Evolutionary conservation across 78 protist species (phyloP).

Genomic region (Dictyostelium intermedium): DNA sequence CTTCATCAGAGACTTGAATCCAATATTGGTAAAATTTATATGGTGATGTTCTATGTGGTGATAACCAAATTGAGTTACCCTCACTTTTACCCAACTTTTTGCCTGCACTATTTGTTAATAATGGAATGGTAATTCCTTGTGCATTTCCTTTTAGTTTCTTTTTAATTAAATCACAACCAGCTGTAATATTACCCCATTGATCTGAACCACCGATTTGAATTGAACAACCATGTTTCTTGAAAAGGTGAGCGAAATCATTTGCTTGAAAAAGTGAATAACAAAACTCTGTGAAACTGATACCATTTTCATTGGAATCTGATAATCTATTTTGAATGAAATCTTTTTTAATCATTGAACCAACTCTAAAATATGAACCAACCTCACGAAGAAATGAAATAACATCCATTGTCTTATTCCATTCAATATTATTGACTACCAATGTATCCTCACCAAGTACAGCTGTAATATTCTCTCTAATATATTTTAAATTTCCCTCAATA

Average conservation of each 20-base stretch:
- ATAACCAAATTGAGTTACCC: conserved; percentile 91
- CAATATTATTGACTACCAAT: conserved; percentile 84
- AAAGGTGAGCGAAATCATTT: conserved; percentile 84
- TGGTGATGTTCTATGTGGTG: conserved; percentile 73
- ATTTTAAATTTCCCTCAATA: conserved; percentile 10
- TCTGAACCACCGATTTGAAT: conserved; percentile 94
- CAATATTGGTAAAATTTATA: conserved; percentile 85
- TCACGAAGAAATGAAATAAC: conserved; percentile 77
- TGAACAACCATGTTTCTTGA: background rate
- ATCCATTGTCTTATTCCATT: conserved; percentile 75
- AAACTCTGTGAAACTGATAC: conserved; percentile 90
- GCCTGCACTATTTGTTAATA: conserved; percentile 79
- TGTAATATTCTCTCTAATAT: conserved; percentile 12
- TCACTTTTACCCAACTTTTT: conserved; percentile 87
- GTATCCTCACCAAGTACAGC: conserved; percentile 43
- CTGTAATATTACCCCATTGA: conserved; percentile 95
- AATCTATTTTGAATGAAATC: conserved; percentile 67
- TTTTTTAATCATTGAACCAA: conserved; percentile 69
- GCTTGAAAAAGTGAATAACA: conserved; percentile 89
- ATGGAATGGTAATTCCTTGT: conserved; percentile 86
- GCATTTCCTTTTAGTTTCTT: conserved; percentile 17
- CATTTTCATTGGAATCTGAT: conserved; percentile 7
- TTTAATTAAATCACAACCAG: conserved; percentile 84
- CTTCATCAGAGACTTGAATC: conserved; percentile 63
- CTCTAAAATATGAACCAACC: conserved; percentile 68